A percentile compares a stretch with the other conserved stretches of the same genome.
Evolutionary conservation across 169 alveolate species (phyloP).

Genomic region (Sarcocystis neurona): DNA sequence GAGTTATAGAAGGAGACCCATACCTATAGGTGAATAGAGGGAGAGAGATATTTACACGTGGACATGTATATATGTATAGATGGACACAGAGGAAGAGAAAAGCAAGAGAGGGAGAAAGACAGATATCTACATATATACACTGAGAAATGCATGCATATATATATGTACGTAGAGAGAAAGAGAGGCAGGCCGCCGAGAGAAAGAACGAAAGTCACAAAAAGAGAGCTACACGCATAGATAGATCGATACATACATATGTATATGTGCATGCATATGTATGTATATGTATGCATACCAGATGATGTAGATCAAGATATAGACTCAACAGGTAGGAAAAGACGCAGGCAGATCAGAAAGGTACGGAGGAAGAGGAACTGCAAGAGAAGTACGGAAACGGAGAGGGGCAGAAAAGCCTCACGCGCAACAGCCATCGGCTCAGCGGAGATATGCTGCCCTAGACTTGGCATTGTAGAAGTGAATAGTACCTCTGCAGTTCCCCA

Average conservation of each 20-base stretch:
- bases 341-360: no score
- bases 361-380: no score
- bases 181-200: no score
- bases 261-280: background rate
- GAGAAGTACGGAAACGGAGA: no score
- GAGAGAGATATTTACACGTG: slow-evolving; percentile 9
- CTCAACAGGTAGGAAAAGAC: no score
- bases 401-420: no score
- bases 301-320: background rate
- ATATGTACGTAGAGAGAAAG: background rate
- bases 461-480: no score
- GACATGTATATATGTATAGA: background rate
- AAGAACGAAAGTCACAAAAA: no score
- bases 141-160: background rate
- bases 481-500: no score
- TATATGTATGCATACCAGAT: background rate
- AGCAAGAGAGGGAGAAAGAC: no score
- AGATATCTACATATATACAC: background rate
- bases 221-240: background rate
- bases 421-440: no score
- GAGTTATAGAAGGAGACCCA: background rate
- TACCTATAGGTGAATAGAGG: background rate
- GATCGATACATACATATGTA: background rate
- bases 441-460: no score
- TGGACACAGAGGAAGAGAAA: background rate